Base-by-base conservation (phyloP, 1,284 basidiomycete species). In the Gomphus bonarii region DNA sequence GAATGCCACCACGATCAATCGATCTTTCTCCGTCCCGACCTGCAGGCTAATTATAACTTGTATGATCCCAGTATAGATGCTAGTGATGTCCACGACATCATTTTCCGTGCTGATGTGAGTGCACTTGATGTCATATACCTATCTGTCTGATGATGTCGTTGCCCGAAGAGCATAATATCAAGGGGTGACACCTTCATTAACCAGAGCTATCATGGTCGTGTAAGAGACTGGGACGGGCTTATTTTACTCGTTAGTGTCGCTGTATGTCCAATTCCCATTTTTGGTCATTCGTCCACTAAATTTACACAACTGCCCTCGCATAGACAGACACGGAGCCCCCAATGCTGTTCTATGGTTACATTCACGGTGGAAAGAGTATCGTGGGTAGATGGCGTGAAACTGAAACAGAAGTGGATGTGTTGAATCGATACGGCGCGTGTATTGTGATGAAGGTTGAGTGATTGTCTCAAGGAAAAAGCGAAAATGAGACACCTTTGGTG, bases 331-430 rank as follows among this genome's bases (percentile, higher is more conserved):
- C 8, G 4, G 44, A 11, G 44, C 22, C 20, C 7, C 11, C 44
- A 1, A 9, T 73, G 75, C 74, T 88, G 51, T 82, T 88, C 63
- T 83, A 81, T 40, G 85, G 85, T 2, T 87, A 87, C 65, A 61
- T 88, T 44, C 74, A 82, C 11, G 84, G 79, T 0, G 76, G 76
- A 11, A 70, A 76, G 61, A 84, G 77, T 58, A 78, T 88, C 61
- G 82, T 85, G 12, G 86, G 85, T 5, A 82, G 79, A 56, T 88
- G 85, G 85, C 73, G 85, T 25, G 58, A 61, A 56, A 75, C 72
- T 11, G 65, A 66, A 33, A 76, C 72, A 1, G 64, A 64, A 22
- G 63, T 65, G 11, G 65, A 69, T 54, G 61, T 62, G 28, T 62
- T 70, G 22, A 75, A 74, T 16, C 72, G 70, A 38, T 75, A 76